Base-by-base conservation (phyloP, 2,329 filamentous ascomycete genomes). In the Aureobasidium sp. region DNA sequence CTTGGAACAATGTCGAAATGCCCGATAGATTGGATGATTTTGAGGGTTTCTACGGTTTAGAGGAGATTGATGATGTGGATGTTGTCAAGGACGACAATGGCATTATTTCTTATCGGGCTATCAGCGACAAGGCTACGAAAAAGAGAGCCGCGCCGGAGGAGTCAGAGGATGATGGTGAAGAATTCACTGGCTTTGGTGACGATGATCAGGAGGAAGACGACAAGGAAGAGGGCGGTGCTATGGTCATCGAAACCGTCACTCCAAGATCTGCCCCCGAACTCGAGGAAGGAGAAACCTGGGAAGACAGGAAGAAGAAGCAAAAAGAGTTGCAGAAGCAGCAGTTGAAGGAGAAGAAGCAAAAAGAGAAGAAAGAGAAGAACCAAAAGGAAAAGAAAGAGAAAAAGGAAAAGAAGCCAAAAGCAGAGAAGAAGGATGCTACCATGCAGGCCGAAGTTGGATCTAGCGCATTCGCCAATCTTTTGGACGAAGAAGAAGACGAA, bases 61-160 rank as follows among this genome's bases (percentile, higher is more conserved):
- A 99, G 70, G 92, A 97, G 70, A 87, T 97, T 51, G 90, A 96
- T 17, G 91, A 90, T 57, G 90, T 99, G 1, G 89, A 96, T 34
- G 81, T 99, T n/a, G 79, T 96, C 45, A 84, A 82, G 65, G 68
- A 67, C 0, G 68, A 69, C 2, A 80, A 87, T 34, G 85, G 85
- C 8, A 71, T 69, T 17, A 65, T 80, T 5, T 73, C 76, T 6
- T 80, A 77, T 56, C 56, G 66, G 6, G 65, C 67, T 22, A 62
- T 63, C 27, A 42, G 68, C 64, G 66, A 72, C 70, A 55, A 73
- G 73, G 36, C 74, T 68, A 31, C 39, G 11, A 55, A 61, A 20
- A 49, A 52, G 31, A 53, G 44, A 22, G 44, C 57, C 5, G 52
- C 47, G 72, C 61, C 72, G 72, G 65, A 67, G 65, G 53, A 52